phyloP scores from a whole-genome alignment of 2,329 filamentous ascomycete genomes.

The Talaromyces amestolkiae region DNA sequence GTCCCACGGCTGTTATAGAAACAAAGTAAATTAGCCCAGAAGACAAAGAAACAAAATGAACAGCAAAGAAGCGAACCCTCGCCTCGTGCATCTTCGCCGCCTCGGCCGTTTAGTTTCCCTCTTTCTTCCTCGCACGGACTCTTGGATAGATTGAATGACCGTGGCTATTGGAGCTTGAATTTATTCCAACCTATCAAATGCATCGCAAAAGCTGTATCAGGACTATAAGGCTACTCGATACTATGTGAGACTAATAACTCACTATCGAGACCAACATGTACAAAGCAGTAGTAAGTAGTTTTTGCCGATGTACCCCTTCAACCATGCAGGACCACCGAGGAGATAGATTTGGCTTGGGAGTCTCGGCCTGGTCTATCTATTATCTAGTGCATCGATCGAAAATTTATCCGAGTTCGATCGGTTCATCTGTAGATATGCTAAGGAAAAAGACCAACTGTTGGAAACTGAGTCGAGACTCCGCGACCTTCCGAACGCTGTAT shows the following conservation, averaged over 20 bases:
- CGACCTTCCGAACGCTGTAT: not conserved
- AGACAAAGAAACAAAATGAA: not conserved
- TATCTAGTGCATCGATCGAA: not conserved
- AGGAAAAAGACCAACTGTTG: not conserved
- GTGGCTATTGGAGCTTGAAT: not conserved
- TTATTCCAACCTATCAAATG: not conserved
- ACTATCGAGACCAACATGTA: not conserved
- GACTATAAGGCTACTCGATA: not conserved
- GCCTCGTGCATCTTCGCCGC: not conserved
- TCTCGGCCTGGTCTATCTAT: not conserved
- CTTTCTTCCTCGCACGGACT: constrained; percentile 4
- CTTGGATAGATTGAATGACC: not conserved
- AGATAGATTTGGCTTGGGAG: not conserved
- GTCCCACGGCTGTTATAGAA: not conserved
- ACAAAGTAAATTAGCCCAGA: not conserved
- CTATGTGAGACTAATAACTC: not conserved
- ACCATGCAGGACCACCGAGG: not conserved
- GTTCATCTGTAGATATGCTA: not conserved
- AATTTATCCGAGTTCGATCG: not conserved
- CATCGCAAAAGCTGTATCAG: not conserved
- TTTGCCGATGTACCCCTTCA: not conserved
- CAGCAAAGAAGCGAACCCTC: not conserved
- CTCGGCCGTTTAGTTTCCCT: not conserved
- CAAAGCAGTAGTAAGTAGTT: not conserved
- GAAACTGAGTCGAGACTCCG: not conserved